Evolutionary conservation across 2,329 filamentous ascomycete species (phyloP).

Genomic region (Pyrenophora tritici-repentis): DNA sequence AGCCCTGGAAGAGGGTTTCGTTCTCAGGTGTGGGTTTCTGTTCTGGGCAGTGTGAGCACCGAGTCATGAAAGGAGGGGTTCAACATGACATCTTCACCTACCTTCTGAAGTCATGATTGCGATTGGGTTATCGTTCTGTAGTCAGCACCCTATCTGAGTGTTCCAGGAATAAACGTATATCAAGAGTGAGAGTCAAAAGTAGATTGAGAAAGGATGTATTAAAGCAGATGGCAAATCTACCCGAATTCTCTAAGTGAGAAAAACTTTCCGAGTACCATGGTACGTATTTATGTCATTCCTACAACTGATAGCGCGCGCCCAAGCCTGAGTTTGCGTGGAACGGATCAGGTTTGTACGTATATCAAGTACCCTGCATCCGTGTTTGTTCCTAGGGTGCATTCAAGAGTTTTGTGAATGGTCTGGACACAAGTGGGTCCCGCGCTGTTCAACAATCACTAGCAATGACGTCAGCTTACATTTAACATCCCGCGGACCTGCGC

Average conservation of each 20-base stretch:
- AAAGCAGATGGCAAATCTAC: not conserved
- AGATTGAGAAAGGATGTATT: not conserved
- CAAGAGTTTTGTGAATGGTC: conserved; percentile 13
- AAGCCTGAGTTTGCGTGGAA: conserved; percentile 4
- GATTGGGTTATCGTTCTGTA: not conserved
- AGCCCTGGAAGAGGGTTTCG: conserved; percentile 66
- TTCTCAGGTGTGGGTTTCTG: conserved; percentile 41
- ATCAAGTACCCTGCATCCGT: conserved; percentile 14
- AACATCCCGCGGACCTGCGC: not conserved
- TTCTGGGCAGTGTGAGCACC: conserved; percentile 25
- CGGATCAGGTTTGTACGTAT: conserved; percentile 30
- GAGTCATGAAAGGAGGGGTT: not conserved
- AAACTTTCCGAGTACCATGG: not conserved
- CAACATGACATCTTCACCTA: conserved; percentile 5
- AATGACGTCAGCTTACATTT: conserved; percentile 33
- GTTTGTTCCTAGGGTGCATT: conserved; percentile 4
- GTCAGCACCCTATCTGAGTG: not conserved
- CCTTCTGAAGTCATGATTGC: conserved; percentile 35
- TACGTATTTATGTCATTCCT: conserved; percentile 13
- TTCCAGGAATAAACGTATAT: not conserved
- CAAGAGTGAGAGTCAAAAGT: not conserved
- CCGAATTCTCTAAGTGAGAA: not conserved
- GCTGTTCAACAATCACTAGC: conserved; percentile 30
- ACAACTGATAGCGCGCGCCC: conserved; percentile 8
- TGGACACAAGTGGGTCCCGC: conserved; percentile 12